Conservation (phyloP, 2,329 filamentous ascomycete species). For the Xenoacremonium recifei region DNA sequence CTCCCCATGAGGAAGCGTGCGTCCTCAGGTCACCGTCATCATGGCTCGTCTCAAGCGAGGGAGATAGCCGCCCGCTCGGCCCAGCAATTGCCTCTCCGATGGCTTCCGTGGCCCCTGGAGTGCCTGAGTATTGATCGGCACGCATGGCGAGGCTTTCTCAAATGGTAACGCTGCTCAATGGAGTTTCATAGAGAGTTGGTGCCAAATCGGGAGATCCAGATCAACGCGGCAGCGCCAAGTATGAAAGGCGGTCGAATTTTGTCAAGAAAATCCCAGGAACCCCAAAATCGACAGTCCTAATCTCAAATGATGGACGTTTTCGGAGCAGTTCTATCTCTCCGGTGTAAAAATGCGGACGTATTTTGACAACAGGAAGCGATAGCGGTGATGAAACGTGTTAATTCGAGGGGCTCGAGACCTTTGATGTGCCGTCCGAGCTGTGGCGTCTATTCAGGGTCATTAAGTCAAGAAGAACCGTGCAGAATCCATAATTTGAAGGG, state of each 20-base stretch:
- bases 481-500: not conserved
- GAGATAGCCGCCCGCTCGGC: slow-evolving; percentile 25
- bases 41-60: slow-evolving; percentile 23
- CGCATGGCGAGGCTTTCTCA: not conserved
- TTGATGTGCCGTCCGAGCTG: slow-evolving; percentile 15
- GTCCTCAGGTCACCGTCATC: slow-evolving; percentile 25
- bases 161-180: too few species aligned
- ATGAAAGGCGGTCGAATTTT: too few species aligned
- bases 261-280: too few species aligned
- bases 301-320: too few species aligned
- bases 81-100: slow-evolving; percentile 22
- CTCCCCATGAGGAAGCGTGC: slow-evolving; percentile 40
- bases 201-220: too few species aligned
- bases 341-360: too few species aligned
- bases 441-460: slow-evolving; percentile 14
- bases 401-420: slow-evolving; percentile 8
- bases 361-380: not conserved
- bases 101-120: slow-evolving; percentile 14
- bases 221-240: too few species aligned
- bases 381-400: slow-evolving; percentile 18
- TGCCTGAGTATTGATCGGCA: slow-evolving; percentile 4
- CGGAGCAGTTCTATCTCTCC: too few species aligned
- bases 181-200: too few species aligned
- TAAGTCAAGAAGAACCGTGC: not conserved
- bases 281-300: too few species aligned